Evolutionary conservation across 2,329 filamentous ascomycete species (phyloP).

Genomic region (Alternaria novae-zelandiae): DNA sequence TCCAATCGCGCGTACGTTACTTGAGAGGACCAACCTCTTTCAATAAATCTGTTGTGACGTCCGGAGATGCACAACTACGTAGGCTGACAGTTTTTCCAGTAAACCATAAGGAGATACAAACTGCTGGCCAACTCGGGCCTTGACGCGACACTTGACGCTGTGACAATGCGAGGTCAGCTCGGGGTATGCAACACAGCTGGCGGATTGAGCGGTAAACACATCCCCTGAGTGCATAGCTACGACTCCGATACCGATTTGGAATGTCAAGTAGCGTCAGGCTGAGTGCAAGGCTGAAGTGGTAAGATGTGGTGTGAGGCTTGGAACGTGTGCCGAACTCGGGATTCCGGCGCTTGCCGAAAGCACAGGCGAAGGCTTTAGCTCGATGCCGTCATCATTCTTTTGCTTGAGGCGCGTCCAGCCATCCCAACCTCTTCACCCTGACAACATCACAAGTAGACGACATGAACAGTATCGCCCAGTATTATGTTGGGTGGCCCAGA

Average conservation of each 20-base stretch:
- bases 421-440: neutral
- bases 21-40: neutral
- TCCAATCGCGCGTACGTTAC: neutral
- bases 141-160: neutral
- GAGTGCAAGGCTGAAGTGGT: neutral
- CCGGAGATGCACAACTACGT: neutral
- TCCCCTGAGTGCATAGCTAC: neutral
- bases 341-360: neutral
- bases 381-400: neutral
- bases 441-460: neutral
- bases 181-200: neutral
- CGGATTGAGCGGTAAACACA: conserved; percentile 6
- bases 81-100: conserved; percentile 1
- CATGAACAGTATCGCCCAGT: neutral
- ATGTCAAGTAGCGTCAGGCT: neutral
- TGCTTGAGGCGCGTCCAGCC: neutral
- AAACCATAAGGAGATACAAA: neutral
- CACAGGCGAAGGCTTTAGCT: neutral
- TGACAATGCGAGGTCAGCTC: neutral
- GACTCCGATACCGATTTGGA: neutral
- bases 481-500: neutral
- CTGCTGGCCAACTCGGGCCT: neutral
- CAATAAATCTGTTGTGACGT: neutral
- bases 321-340: neutral
- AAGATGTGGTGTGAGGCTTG: neutral